Evolutionary conservation across 2,329 filamentous ascomycete genomes (phyloP).

Genomic region (Alternaria tenuissima): DNA sequence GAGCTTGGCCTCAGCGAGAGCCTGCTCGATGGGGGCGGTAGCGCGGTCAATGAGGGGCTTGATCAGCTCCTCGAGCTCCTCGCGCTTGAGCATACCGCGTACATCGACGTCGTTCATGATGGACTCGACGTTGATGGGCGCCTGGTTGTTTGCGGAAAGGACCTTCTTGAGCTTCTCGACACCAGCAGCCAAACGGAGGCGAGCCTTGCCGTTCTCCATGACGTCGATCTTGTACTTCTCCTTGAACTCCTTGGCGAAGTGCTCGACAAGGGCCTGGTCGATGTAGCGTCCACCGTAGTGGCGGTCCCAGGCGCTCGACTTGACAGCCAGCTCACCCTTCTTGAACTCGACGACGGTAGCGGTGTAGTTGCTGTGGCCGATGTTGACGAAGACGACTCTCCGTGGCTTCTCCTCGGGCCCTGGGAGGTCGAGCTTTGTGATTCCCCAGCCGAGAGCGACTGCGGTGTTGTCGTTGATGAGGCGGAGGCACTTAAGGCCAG

Average conservation of each 20-base stretch:
- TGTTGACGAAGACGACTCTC: slow-evolving; percentile 90
- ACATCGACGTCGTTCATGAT: slow-evolving; percentile 99
- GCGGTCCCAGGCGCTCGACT: slow-evolving; percentile 89
- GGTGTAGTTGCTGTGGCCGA: slow-evolving; percentile 96
- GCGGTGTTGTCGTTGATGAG: slow-evolving; percentile 99
- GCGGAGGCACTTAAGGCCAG: slow-evolving; percentile 88
- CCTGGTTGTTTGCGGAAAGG: slow-evolving; percentile 90
- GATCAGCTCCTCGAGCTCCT: slow-evolving; percentile 91
- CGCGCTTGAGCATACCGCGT: slow-evolving; percentile 84
- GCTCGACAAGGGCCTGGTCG: slow-evolving; percentile 92
- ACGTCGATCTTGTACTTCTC: slow-evolving; percentile 98
- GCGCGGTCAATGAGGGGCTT: slow-evolving; percentile 81
- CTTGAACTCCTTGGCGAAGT: slow-evolving; percentile 95
- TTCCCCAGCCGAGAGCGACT: slow-evolving; percentile 93
- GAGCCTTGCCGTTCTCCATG: slow-evolving; percentile 86
- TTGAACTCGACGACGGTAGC: slow-evolving; percentile 93
- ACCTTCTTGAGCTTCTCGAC: slow-evolving; percentile 99
- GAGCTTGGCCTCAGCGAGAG: slow-evolving; percentile 91
- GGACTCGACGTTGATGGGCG: slow-evolving; percentile 95
- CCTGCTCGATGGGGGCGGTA: slow-evolving; percentile 82
- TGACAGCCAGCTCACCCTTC: slow-evolving; percentile 95
- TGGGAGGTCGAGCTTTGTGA: slow-evolving; percentile 96
- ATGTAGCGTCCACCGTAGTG: slow-evolving; percentile 98
- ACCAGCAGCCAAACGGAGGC: slow-evolving; percentile 83
- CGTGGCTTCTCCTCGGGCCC: slow-evolving; percentile 88